These are phyloP conservation scores for Plasmodium sp. DNA, from an alignment of 169 alveolate genomes.

Conservation along the genomic window DNA sequence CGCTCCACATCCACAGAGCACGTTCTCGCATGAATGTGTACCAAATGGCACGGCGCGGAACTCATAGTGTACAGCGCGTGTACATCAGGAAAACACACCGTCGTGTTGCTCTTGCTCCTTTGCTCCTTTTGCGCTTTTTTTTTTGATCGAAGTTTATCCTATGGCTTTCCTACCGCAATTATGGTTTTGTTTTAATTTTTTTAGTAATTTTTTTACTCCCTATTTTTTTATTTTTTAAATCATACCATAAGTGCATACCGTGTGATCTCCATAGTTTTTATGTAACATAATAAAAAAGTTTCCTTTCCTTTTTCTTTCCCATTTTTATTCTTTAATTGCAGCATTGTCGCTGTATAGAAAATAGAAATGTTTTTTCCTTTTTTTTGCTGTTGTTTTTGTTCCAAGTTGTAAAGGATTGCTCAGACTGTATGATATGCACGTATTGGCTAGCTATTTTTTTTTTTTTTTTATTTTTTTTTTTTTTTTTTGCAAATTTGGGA, in stretches of 20 bases:
- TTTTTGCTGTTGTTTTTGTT: background rate
- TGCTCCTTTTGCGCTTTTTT: background rate
- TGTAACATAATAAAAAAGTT: background rate
- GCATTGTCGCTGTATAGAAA: background rate
- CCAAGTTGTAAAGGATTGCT: background rate
- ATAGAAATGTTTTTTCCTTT: background rate
- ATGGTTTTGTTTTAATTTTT: background rate
- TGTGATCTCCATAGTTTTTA: background rate
- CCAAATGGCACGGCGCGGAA: background rate
- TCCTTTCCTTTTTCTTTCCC: background rate
- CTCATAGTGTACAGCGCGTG: background rate
- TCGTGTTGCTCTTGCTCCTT: background rate
- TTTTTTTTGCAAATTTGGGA: background rate
- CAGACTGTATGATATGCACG: background rate
- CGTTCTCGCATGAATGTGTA: background rate
- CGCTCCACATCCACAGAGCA: background rate
- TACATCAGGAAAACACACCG: background rate
- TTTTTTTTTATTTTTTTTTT: background rate
- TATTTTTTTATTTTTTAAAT: conserved; percentile 4
- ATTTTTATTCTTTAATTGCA: conserved; percentile 24
- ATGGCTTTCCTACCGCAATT: background rate
- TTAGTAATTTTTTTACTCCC: background rate
- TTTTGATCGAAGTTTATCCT: background rate
- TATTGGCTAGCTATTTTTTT: background rate
- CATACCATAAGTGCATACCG: background rate